These are phyloP conservation scores for Colletotrichum cordylinicola DNA, from an alignment of 2,329 filamentous ascomycete genomes.

Conservation along the genomic window DNA sequence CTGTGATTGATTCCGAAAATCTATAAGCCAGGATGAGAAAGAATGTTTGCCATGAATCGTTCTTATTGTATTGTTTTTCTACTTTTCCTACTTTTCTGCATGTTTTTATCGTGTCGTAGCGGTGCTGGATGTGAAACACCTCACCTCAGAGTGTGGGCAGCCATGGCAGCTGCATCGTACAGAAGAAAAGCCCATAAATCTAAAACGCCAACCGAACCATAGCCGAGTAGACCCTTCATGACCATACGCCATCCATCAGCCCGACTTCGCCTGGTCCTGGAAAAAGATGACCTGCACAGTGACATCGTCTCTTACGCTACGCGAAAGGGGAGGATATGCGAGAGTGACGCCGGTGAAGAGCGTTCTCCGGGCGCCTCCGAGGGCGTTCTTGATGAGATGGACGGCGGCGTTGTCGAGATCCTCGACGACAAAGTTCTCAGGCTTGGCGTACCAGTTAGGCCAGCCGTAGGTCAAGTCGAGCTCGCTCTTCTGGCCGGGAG, in stretches of 20 bases:
- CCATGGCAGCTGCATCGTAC: background rate
- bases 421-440: constrained; percentile 73
- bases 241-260: background rate
- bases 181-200: background rate
- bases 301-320: constrained; percentile 73
- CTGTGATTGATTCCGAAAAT: background rate
- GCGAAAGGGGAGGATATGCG: constrained; percentile 73
- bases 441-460: constrained; percentile 24
- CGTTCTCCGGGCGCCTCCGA: constrained; percentile 77
- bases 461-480: constrained; percentile 26
- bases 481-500: background rate
- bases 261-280: background rate
- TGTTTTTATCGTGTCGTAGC: background rate
- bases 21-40: too few relatives aligned
- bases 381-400: constrained; percentile 80
- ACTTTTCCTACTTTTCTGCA: background rate
- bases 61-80: background rate
- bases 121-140: background rate
- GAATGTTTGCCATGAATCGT: background rate
- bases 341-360: constrained; percentile 74
- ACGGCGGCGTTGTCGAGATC: constrained; percentile 76
- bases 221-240: background rate
- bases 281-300: constrained; percentile 83
- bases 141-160: background rate
- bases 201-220: background rate